Conservation (phyloP, 2,329 filamentous ascomycete genomes). For the Cytospora piceicola region DNA sequence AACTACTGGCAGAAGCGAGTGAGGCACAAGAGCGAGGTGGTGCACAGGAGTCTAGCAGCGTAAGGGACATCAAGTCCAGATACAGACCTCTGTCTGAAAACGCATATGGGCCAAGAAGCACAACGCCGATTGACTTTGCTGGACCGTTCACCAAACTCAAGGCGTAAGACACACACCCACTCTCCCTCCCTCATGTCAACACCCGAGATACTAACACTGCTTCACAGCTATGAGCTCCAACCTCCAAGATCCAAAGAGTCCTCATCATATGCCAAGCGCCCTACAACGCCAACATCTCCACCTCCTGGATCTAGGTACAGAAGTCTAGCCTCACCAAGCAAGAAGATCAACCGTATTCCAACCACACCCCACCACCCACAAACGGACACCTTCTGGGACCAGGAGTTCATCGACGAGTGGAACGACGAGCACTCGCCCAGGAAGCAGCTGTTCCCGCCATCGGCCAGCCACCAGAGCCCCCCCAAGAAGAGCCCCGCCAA, state of each 20-base stretch:
- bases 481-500: conserved; percentile 40
- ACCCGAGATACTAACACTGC: conserved; percentile 5
- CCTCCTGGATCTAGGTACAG: conserved; percentile 12
- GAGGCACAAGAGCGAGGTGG: conserved; percentile 19
- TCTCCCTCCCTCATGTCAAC: background rate
- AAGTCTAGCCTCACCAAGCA: conserved; percentile 39
- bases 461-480: conserved; percentile 36
- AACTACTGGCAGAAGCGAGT: conserved; percentile 26
- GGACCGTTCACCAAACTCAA: conserved; percentile 8
- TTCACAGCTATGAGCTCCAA: conserved; percentile 2
- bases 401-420: conserved; percentile 64
- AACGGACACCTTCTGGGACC: conserved; percentile 64
- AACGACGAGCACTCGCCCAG: conserved; percentile 62
- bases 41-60: background rate
- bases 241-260: conserved; percentile 2
- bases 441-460: conserved; percentile 43
- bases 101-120: background rate
- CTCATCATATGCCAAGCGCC: conserved; percentile 3
- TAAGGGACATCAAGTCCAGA: background rate
- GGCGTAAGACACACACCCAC: conserved; percentile 8
- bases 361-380: conserved; percentile 57
- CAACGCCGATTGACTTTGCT: conserved; percentile 3
- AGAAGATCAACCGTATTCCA: conserved; percentile 51
- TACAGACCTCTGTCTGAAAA: background rate
- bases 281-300: conserved; percentile 27